These are phyloP conservation scores for Actinomortierella wolfii DNA, from an alignment of 371 early-diverging fungal species.

Conservation along the genomic window DNA sequence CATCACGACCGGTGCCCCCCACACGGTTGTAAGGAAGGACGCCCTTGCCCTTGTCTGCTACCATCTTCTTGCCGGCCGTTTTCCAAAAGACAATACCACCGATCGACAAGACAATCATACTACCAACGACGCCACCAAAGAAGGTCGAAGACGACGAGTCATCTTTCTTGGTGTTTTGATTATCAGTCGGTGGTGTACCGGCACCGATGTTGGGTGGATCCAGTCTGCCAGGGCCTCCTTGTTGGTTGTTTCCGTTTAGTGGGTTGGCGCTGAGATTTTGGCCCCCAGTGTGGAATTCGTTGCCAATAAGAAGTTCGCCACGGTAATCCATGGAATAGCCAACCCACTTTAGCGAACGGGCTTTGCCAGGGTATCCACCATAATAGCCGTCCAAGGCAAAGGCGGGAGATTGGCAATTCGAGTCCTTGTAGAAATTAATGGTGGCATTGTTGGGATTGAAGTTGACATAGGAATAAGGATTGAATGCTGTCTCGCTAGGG, in stretches of 20 bases:
- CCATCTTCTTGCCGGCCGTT: conserved; percentile 18
- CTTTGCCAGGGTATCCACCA: conserved; percentile 22
- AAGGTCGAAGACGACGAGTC: conserved; percentile 17
- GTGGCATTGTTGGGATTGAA: conserved; percentile 44
- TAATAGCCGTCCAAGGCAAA: conserved; percentile 31
- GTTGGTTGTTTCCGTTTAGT: background rate
- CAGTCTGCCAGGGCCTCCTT: background rate
- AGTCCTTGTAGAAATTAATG: conserved; percentile 42
- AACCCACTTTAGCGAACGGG: conserved; percentile 29
- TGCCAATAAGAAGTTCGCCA: too few species aligned
- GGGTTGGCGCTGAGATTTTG: conserved; percentile 1
- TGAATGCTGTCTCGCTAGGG: conserved; percentile 25
- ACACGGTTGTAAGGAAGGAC: conserved; percentile 22
- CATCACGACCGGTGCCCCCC: conserved; percentile 3
- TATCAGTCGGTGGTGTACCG: background rate
- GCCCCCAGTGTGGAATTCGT: too few species aligned
- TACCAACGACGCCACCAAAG: conserved; percentile 29
- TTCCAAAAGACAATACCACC: conserved; percentile 37
- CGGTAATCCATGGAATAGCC: conserved; percentile 10
- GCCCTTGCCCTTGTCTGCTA: conserved; percentile 25
- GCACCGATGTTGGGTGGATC: background rate
- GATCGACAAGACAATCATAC: conserved; percentile 16
- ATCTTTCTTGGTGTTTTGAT: background rate
- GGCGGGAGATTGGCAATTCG: conserved; percentile 15
- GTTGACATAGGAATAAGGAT: conserved; percentile 25